phyloP scores from a whole-genome alignment of 1,139 yeast species.

The Hemisphaericaspora xylanilytica region DNA sequence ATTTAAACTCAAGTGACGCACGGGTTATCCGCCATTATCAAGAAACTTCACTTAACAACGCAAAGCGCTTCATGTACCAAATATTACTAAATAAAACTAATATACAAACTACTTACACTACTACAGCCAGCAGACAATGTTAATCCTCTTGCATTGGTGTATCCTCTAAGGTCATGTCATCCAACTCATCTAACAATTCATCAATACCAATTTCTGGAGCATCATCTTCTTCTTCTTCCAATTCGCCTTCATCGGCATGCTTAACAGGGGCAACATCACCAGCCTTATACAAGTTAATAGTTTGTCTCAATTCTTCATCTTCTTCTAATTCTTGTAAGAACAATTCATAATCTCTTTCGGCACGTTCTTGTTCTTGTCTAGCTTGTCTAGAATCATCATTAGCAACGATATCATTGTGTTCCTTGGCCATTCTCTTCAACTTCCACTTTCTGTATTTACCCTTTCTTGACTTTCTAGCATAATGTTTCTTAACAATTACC shows the following conservation, averaged over 20 bases:
- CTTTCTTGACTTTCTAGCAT: constrained; percentile 75
- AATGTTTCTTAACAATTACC: constrained; percentile 85
- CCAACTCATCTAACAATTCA: constrained; percentile 86
- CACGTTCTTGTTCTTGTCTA: constrained; percentile 85
- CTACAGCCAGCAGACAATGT: too few relatives aligned
- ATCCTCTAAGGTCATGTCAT: constrained; percentile 81
- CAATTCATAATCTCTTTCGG: constrained; percentile 91
- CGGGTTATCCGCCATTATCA: neutral
- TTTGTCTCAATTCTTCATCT: constrained; percentile 90
- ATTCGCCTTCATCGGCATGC: constrained; percentile 32
- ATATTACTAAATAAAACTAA: neutral
- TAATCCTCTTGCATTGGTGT: constrained; percentile 23
- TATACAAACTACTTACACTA: neutral
- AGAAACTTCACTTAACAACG: neutral
- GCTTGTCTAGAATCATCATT: constrained; percentile 74
- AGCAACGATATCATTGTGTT: constrained; percentile 85
- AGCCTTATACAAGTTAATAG: constrained; percentile 83
- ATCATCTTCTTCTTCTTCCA: constrained; percentile 56
- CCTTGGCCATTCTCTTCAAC: constrained; percentile 96
- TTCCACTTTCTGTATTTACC: constrained; percentile 88
- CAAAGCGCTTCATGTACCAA: neutral
- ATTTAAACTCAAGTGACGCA: too few relatives aligned
- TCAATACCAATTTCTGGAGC: constrained; percentile 77
- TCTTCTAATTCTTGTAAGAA: constrained; percentile 98
- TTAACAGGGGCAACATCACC: constrained; percentile 23